phyloP scores from a whole-genome alignment of 116 monocot species.

The Papilionanthe hybrid region DNA sequence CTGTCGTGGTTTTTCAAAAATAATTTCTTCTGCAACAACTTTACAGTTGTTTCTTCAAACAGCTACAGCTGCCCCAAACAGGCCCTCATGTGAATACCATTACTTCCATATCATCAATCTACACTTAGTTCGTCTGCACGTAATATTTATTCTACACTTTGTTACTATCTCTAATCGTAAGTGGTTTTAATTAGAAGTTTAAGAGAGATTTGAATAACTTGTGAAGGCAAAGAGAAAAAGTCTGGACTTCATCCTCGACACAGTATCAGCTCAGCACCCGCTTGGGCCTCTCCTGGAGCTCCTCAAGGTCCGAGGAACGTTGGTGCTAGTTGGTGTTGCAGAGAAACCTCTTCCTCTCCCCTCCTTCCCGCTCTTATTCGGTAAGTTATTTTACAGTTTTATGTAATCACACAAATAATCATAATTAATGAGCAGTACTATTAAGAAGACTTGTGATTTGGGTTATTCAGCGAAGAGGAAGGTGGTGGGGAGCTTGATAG shows the following conservation, averaged over 20 bases:
- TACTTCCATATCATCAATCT: no score
- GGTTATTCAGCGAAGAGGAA: constrained; percentile 7
- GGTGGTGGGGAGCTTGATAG: constrained; percentile 23
- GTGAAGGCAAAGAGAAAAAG: constrained; percentile 21
- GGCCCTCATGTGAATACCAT: no score
- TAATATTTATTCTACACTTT: neutral
- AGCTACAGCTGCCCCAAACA: no score
- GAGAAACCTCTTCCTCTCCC: constrained; percentile 52
- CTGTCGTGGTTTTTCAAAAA: no score
- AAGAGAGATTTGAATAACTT: neutral
- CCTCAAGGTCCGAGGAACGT: constrained; percentile 32
- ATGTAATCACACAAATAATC: neutral
- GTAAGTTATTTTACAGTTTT: constrained; percentile 4
- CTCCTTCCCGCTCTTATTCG: constrained; percentile 36
- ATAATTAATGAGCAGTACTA: neutral
- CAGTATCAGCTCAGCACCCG: constrained; percentile 36
- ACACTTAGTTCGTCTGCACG: no score
- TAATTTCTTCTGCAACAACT: no score
- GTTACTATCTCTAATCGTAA: neutral
- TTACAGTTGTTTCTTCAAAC: no score
- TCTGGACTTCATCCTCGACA: constrained; percentile 46
- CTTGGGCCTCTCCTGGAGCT: constrained; percentile 40
- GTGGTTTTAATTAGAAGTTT: neutral
- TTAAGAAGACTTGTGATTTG: neutral
- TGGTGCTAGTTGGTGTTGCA: constrained; percentile 38